Evolutionary conservation across 805 yeast genomes (phyloP).

Genomic region (Myxozyma sirexii): DNA sequence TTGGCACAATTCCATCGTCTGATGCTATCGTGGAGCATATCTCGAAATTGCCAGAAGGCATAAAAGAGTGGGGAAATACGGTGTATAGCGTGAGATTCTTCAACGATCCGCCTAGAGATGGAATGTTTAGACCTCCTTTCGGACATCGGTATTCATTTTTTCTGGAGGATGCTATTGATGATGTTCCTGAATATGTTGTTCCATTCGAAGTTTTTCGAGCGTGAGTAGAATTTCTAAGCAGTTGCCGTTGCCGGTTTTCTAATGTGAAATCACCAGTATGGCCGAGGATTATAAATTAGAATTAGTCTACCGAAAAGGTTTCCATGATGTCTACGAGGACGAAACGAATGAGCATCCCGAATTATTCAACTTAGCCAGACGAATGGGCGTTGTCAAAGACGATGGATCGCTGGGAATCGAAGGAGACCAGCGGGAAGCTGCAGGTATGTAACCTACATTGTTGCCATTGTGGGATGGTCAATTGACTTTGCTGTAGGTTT

Average conservation of each 20-base stretch:
- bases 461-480: no score
- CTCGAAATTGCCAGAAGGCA: conserved; percentile 54
- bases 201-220: conserved; percentile 85
- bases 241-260: no score
- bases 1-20: conserved; percentile 93
- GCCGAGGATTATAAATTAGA: conserved; percentile 83
- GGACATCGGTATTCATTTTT: conserved; percentile 84
- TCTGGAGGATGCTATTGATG: conserved; percentile 89
- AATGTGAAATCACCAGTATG: no score
- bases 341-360: conserved; percentile 64
- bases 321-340: conserved; percentile 77
- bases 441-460: no score
- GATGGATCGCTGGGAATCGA: conserved; percentile 86
- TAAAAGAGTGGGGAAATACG: conserved; percentile 78
- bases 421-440: conserved; percentile 85
- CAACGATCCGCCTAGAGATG: conserved; percentile 73
- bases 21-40: conserved; percentile 77
- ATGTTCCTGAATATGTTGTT: conserved; percentile 95
- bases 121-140: conserved; percentile 70
- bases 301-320: conserved; percentile 71
- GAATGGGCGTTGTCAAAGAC: conserved; percentile 56
- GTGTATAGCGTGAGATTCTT: conserved; percentile 81
- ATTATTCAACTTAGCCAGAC: conserved; percentile 38
- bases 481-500: conserved; percentile 33
- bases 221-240: conserved; percentile 21